These are phyloP conservation scores for Lignosus rhinocerotis DNA, from an alignment of 1,284 basidiomycete species.

Conservation along the genomic window DNA sequence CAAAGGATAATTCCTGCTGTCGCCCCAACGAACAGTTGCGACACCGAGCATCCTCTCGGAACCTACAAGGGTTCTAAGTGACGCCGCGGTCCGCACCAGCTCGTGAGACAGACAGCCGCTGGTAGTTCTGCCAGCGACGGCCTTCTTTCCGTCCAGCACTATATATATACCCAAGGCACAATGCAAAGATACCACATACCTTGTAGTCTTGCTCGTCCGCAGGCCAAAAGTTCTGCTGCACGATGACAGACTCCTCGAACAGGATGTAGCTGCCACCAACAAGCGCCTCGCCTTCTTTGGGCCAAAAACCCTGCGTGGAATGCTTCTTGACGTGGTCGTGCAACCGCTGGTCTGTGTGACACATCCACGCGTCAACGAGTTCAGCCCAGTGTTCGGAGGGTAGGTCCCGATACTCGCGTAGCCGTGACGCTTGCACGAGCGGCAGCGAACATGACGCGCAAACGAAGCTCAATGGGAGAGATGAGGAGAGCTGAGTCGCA, in stretches of 20 bases:
- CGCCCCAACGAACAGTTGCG: slow-evolving; percentile 32
- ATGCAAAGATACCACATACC: slow-evolving; percentile 48
- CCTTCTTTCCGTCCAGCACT: slow-evolving; percentile 83
- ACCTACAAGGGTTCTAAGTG: slow-evolving; percentile 55
- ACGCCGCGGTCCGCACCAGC: slow-evolving; percentile 23
- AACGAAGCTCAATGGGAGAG: slow-evolving; percentile 61
- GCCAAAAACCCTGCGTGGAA: slow-evolving; percentile 80
- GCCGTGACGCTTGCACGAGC: slow-evolving; percentile 52
- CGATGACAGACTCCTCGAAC: slow-evolving; percentile 63
- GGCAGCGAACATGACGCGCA: slow-evolving; percentile 80
- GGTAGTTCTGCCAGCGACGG: slow-evolving; percentile 73
- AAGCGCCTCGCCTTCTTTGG: slow-evolving; percentile 64
- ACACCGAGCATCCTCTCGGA: slow-evolving; percentile 35
- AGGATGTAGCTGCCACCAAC: slow-evolving; percentile 87
- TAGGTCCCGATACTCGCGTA: slow-evolving; percentile 72
- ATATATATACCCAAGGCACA: background rate
- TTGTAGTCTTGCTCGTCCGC: slow-evolving; percentile 40
- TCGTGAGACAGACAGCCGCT: slow-evolving; percentile 49
- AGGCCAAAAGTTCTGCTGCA: slow-evolving; percentile 54
- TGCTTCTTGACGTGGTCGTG: slow-evolving; percentile 68
- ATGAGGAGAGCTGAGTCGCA: slow-evolving; percentile 56
- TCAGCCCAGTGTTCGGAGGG: slow-evolving; percentile 98
- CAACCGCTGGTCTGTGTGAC: slow-evolving; percentile 86
- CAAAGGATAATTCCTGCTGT: slow-evolving; percentile 49
- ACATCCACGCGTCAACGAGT: slow-evolving; percentile 98